These are phyloP conservation scores for Malus hybrid DNA, from an alignment of 331 rosid species.

Conservation along the genomic window DNA sequence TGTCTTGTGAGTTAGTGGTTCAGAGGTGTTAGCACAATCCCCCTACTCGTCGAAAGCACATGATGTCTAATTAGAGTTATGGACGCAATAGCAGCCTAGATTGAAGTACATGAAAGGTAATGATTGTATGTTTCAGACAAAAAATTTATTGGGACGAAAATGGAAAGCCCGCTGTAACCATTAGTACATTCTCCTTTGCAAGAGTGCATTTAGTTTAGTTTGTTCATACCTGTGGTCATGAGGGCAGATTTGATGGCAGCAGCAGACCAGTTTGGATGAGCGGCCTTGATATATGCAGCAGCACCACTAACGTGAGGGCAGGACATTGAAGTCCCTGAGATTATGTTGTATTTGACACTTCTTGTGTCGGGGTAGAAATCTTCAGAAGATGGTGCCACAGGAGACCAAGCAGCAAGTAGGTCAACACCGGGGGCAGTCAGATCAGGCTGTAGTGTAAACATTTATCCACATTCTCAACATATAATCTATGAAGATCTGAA, in stretches of 20 bases:
- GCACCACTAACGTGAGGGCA: slow-evolving; percentile 32
- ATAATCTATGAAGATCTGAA: neutral
- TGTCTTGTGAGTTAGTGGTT: too few species aligned
- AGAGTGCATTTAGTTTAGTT: too few species aligned
- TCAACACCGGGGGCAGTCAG: slow-evolving; percentile 27
- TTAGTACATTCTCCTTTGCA: too few species aligned
- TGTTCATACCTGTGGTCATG: slow-evolving; percentile 7
- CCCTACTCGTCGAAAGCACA: too few species aligned
- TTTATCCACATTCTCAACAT: neutral
- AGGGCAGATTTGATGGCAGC: slow-evolving; percentile 30
- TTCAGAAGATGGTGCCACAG: neutral
- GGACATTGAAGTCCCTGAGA: slow-evolving; percentile 33
- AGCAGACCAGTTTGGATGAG: slow-evolving; percentile 33
- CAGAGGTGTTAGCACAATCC: too few species aligned
- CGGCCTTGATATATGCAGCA: slow-evolving; percentile 29
- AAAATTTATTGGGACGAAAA: too few species aligned
- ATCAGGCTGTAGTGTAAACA: slow-evolving; percentile 20
- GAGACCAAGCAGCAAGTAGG: slow-evolving; percentile 29
- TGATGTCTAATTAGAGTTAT: too few species aligned
- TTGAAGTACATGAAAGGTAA: too few species aligned
- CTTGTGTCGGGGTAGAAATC: neutral
- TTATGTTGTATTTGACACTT: slow-evolving; percentile 2
- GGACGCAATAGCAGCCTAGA: too few species aligned
- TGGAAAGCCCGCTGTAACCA: too few species aligned
- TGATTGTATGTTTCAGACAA: too few species aligned